Evolutionary conservation across 1,284 basidiomycete genomes (phyloP), one percentile per base, ranked within the genome.

Genomic region (Tilletia walkeri): DNA sequence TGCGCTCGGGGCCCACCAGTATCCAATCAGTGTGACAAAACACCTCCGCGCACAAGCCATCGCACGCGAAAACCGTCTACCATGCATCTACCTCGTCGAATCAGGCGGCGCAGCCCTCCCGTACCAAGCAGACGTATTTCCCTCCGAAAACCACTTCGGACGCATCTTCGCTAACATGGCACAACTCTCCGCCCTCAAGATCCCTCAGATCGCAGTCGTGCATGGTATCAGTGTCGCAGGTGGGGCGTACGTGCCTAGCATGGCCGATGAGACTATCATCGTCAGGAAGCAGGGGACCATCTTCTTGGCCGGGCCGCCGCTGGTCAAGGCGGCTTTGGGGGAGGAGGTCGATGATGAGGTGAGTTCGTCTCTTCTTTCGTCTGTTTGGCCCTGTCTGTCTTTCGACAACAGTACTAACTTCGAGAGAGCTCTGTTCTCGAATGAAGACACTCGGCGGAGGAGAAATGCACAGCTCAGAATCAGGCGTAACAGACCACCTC

Each of bases 81-180:
- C 94, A 2, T 96, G 94, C 83, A 89, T 97, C 66, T 97, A 97
- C 84, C 88, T 96, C 72, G 94, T 95, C 75, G 94, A 96, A 85
- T 94, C 92, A 38, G 94, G 94, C 70, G 94, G 94, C 65, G 94
- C 94, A 20, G 93, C 94, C 1, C 86, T 97, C 61, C 94, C 94
- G 0, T 89, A 93, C 84, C 94, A 97, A 85, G 91, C 94, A 1
- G 92, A 95, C 81, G 93, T 90, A 5, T 94, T 93, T 82, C 92
- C 92, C 9, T 93, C 94, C 85, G 91, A 89, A 80, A 91, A 95
- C 78, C 93, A 97, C 84, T 97, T 97, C 81, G 94, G 94, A 9
- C 88, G 94, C 14, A 96, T 97, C 82, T 97, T 97, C 85, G 96
- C 94, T 84, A 96, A 97, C 81, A 96, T 95, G 93, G 93, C 91